Evolutionary conservation across 2,329 filamentous ascomycete species (phyloP), one percentile per base, ranked within the genome.

Genomic region (Stylonectria norvegica): DNA sequence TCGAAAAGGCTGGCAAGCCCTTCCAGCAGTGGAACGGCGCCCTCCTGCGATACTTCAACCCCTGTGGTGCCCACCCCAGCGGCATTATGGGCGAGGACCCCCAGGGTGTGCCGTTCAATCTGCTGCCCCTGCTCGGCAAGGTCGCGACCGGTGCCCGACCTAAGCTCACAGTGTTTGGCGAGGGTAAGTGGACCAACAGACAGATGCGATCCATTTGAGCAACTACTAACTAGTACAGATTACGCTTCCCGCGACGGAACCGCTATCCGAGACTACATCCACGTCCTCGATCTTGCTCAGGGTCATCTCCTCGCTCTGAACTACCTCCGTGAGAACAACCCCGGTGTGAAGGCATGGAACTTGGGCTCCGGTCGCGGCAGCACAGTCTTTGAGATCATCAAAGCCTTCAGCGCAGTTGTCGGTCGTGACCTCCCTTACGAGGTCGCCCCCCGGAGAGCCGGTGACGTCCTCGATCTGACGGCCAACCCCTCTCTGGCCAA

Each of bases 51-150:
- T 98, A 98, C 74, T 98, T 98, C 76, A 98, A 98, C 77, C 93
- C 93, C 20, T 89, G 86, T 42, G 93, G 93, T 58, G 85, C 89
- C 41, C 93, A 98, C 68, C 93, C 94, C 34, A 91, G 81, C 58
- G 94, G 93, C 42, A 82, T 98, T 66, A 95, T 98, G 89, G 93
- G 93, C 55, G 93, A 98, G 72, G 93, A 98, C 67, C 93, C 93
- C 32, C 85, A 95, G 65, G 93, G 93, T 44, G 81, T 96, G 16
- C 93, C 93, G 1, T 97, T 89, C 77, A 98, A 98, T 73, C 76
- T 98, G 49, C 81, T 98, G 30, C 93, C 93, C 14, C 76, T 98
- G 45, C 79, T 98, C 17, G 93, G 91, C 40, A 90, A 97, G 72
- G 93, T 98, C 31, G 93, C 93, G 11, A 94, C 93, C 20, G 93